Percentiles rank a stretch among this genome's conserved stretches.
phyloP scores from a whole-genome alignment of 2,329 filamentous ascomycete genomes.

The Tolypocladium amazonense region DNA sequence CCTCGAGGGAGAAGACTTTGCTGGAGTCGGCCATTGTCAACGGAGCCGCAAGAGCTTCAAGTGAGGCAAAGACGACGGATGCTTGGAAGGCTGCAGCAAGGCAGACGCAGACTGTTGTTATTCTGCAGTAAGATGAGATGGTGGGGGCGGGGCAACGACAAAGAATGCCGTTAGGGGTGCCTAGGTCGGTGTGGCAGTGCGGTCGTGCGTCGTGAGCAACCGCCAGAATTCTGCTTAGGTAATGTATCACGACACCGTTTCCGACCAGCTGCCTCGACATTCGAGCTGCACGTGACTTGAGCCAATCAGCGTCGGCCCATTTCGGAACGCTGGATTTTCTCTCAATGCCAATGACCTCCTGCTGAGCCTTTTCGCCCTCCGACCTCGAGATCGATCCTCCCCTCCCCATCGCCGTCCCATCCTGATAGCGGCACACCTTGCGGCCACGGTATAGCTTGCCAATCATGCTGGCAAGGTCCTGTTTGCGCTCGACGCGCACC shows the following conservation, averaged over 20 bases:
- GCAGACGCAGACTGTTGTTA: neutral
- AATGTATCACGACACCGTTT: neutral
- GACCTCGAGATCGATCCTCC: slow-evolving; percentile 24
- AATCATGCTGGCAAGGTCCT: slow-evolving; percentile 90
- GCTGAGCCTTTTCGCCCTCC: slow-evolving; percentile 27
- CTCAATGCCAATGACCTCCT: slow-evolving; percentile 24
- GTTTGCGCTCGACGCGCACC: slow-evolving; percentile 79
- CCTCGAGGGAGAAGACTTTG: slow-evolving; percentile 82
- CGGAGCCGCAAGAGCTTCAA: neutral
- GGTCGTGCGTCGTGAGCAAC: neutral
- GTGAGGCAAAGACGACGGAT: neutral
- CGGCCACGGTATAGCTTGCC: slow-evolving; percentile 30
- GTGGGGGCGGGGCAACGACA: slow-evolving; percentile 18
- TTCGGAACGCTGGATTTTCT: slow-evolving; percentile 33
- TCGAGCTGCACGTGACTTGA: slow-evolving; percentile 20
- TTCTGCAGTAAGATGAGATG: slow-evolving; percentile 6
- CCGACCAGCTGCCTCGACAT: neutral
- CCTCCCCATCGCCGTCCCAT: slow-evolving; percentile 21
- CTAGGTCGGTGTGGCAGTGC: neutral
- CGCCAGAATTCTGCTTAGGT: neutral
- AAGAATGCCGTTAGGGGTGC: neutral
- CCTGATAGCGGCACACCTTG: slow-evolving; percentile 24
- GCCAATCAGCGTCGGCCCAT: slow-evolving; percentile 32
- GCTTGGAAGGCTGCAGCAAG: neutral
- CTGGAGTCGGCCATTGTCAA: slow-evolving; percentile 20